Base-by-base conservation (phyloP, 768 basidiomycete genomes). In the Guyanaporus albipodus region DNA sequence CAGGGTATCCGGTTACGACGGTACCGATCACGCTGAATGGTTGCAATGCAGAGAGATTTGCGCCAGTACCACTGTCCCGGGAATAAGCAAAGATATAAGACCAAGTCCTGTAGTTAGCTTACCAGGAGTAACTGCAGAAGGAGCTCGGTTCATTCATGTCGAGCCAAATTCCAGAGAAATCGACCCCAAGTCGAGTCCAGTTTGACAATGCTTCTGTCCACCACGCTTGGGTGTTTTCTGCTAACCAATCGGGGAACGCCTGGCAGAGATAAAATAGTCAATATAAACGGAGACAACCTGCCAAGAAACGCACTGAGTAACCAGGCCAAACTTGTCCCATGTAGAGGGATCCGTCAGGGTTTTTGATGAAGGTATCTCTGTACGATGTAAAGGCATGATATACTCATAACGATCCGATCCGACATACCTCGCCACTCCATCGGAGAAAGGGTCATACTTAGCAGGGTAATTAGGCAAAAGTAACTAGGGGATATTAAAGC, bases 261-360 rank as follows among this genome's bases (percentile, higher is more conserved):
- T 76, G 29, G 32, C 14, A 12, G n/a, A 10, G 24, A 17, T 18
- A 4, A 32, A 29, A 22, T 2, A 33, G 8, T 51, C 17, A 28
- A 38, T 28, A 15, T 9, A 6, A 29, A 11, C 3, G 12, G n/a
- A 36, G 5, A 11, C n/a, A 17, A 11, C 6, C 6, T 9, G 12
- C 4, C 14, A 37, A 7, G 4, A 24, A 27, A 58, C 73, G 15
- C 28, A 80, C 84, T 7, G 83, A 82, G 63, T 78, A 83, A 19
- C 87, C 85, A 14, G 87, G 85, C 86, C 84, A 89, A 8, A 87
- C 86, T 58, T 82, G 74, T 10, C 88, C 88, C 2, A 87, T 59
- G 61, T 85, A 89, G 55, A 82, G 75, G 29, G 80, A 75, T 0
- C 80, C 82, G 56, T 90, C 82, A 0, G 82, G 82, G 60, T 90